These are phyloP conservation scores for Amphichorda felina DNA, from an alignment of 2,329 filamentous ascomycete species.

Conservation along the genomic window DNA sequence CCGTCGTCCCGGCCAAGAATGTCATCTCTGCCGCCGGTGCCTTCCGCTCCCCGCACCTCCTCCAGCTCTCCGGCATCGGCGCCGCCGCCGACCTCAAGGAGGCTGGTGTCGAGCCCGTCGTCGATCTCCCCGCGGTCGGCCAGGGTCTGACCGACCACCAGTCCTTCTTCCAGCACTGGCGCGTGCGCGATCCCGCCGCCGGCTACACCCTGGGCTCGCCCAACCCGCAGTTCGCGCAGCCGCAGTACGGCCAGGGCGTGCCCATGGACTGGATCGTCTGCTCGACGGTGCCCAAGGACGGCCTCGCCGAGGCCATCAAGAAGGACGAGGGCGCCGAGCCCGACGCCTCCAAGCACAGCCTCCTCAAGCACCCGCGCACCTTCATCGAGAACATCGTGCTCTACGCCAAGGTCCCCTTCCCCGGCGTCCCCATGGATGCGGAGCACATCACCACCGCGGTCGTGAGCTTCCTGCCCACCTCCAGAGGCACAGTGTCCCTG, in stretches of 20 bases:
- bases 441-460: slow-evolving; percentile 12
- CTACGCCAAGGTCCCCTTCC: slow-evolving; percentile 11
- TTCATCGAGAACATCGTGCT: slow-evolving; percentile 12
- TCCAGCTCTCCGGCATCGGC: slow-evolving; percentile 34
- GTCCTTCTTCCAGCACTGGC: slow-evolving; percentile 15
- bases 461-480: slow-evolving; percentile 12
- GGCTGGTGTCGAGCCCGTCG: slow-evolving; percentile 17
- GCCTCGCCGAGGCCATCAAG: slow-evolving; percentile 16
- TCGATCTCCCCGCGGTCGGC: slow-evolving; percentile 36
- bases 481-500: slow-evolving; percentile 9
- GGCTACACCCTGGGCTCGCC: slow-evolving; percentile 19
- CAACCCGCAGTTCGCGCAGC: slow-evolving; percentile 20
- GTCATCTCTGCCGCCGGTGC: slow-evolving; percentile 35
- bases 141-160: slow-evolving; percentile 22
- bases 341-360: slow-evolving; percentile 15
- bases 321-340: slow-evolving; percentile 19
- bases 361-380: slow-evolving; percentile 15
- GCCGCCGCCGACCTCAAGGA: slow-evolving; percentile 17
- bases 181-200: slow-evolving; percentile 17
- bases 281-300: slow-evolving; percentile 12
- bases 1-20: slow-evolving; percentile 12
- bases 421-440: slow-evolving; percentile 8
- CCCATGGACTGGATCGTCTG: slow-evolving; percentile 24
- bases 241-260: slow-evolving; percentile 21
- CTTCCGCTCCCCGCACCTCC: slow-evolving; percentile 32